A percentile compares a stretch with the other conserved stretches of the same genome.
phyloP scores from a whole-genome alignment of 768 basidiomycete genomes.

The Tylopilus intermedius region DNA sequence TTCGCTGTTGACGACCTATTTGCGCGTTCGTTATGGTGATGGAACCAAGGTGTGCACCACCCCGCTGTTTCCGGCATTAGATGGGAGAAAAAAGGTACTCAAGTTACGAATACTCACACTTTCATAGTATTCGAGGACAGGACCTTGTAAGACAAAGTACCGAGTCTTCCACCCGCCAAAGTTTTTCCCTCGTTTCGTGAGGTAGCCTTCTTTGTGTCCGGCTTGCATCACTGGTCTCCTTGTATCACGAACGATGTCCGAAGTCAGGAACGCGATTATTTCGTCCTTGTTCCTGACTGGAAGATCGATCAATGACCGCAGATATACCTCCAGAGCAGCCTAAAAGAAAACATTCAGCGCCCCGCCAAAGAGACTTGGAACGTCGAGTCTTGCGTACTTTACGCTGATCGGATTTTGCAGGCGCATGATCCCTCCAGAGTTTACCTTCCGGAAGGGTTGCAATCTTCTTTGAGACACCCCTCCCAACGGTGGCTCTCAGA shows the following conservation, averaged over 20 bases:
- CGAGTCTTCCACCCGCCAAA: slow-evolving; percentile 98
- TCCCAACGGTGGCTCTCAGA: slow-evolving; percentile 53
- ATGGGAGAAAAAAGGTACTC: slow-evolving; percentile 4
- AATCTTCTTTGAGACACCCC: slow-evolving; percentile 73
- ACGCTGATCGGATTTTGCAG: slow-evolving; percentile 92
- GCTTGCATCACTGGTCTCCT: slow-evolving; percentile 72
- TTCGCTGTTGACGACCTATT: slow-evolving; percentile 89
- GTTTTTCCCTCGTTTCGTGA: slow-evolving; percentile 95
- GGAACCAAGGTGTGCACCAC: slow-evolving; percentile 86
- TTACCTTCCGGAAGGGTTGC: slow-evolving; percentile 82
- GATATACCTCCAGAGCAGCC: slow-evolving; percentile 78
- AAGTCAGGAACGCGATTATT: slow-evolving; percentile 87
- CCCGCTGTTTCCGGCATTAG: slow-evolving; percentile 51
- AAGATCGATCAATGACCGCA: slow-evolving; percentile 76
- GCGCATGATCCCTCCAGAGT: slow-evolving; percentile 95
- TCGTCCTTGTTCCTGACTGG: slow-evolving; percentile 86
- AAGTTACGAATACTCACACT: slow-evolving; percentile 56
- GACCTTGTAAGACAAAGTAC: slow-evolving; percentile 90
- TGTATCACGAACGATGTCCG: slow-evolving; percentile 76
- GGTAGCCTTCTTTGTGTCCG: slow-evolving; percentile 90
- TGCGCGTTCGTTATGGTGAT: slow-evolving; percentile 89
- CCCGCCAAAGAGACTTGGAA: neutral
- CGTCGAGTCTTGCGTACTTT: slow-evolving; percentile 53
- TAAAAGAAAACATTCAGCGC: slow-evolving; percentile 26
- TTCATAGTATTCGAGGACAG: slow-evolving; percentile 91